Evolutionary conservation across 805 yeast genomes (phyloP), one percentile per base, ranked within the genome.

Genomic region (Kodamaea kakaduensis): DNA sequence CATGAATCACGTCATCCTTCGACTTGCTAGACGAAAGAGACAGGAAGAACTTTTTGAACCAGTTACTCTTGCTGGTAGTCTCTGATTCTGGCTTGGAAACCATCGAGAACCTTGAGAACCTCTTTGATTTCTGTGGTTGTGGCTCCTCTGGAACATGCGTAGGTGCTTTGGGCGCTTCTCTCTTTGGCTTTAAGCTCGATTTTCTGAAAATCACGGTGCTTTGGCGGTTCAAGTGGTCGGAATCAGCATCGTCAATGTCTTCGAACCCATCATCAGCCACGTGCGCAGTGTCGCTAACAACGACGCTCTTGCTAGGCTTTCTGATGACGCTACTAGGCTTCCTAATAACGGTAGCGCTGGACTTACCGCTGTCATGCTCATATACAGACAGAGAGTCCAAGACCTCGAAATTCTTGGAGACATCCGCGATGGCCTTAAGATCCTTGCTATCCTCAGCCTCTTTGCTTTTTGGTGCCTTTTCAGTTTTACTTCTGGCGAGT

Each of bases 91-190:
- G 49, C 40, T 16, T 42, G 32, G 20, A 21, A 25, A 15, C 44
- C n/a, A 44, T 33, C 5, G 69, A 60, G 25, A 66, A 54, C 34
- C 58, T 58, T 3, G 74, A 64, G 40, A 67, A 66, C 26, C 64
- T 43, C 34, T 57, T 50, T 18, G 28, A 15, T 17, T 31, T 31
- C 5, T 22, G n/a, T 10, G 25, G 31, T 9, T n/a, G 9, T 12
- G 28, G 9, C 28, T 25, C 21, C n/a, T 19, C 23, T 23, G 25
- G 25, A 6, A 23, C 25, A n/a, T 23, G 9, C 7, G 38, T 43
- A 8, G 69, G 69, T n/a, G 64, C 54, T 34, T 48, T 54, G 5
- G 72, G 72, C 2, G 71, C 70, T 16, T 44, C 54, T 33, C 70
- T 44, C 44, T 57, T 61, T 1, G 71, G 70, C 36, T 52, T 59